These are phyloP conservation scores for Xanthoconium stramineum DNA, from an alignment of 768 basidiomycete species.

Conservation along the genomic window DNA sequence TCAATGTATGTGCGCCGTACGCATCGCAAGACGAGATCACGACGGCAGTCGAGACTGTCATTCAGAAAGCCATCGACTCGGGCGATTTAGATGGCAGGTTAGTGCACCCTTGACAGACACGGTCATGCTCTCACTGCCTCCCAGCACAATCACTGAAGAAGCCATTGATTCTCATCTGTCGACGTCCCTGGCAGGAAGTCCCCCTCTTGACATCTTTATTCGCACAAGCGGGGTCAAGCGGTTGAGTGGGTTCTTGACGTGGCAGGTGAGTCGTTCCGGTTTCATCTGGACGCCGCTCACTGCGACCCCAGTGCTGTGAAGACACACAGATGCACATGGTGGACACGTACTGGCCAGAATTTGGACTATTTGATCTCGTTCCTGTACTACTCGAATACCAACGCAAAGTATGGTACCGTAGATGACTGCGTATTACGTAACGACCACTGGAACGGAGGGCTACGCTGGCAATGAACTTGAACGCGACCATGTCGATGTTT, in stretches of 20 bases:
- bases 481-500: conserved; percentile 52
- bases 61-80: conserved; percentile 33
- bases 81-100: conserved; percentile 30
- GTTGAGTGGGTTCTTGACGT: conserved; percentile 73
- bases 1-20: conserved; percentile 94
- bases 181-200: conserved; percentile 61
- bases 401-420: conserved; percentile 53
- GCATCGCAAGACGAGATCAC: conserved; percentile 90
- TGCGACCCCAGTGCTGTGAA: conserved; percentile 59
- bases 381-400: conserved; percentile 90
- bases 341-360: conserved; percentile 88
- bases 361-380: conserved; percentile 81
- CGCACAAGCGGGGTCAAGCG: conserved; percentile 83
- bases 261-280: conserved; percentile 67
- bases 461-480: not conserved
- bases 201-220: conserved; percentile 85
- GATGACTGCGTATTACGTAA: conserved; percentile 18
- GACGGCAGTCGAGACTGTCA: conserved; percentile 52
- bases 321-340: conserved; percentile 87
- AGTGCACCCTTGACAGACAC: not conserved
- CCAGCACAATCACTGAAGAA: conserved; percentile 58
- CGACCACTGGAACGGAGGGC: too few relatives aligned
- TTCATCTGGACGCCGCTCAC: not conserved
- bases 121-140: not conserved
- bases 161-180: conserved; percentile 66